Percentiles rank a stretch among this genome's conserved stretches.
These are phyloP conservation scores for Actinidia chinensis DNA, from an alignment of 179 eudicot genomes.

Conservation along the genomic window DNA sequence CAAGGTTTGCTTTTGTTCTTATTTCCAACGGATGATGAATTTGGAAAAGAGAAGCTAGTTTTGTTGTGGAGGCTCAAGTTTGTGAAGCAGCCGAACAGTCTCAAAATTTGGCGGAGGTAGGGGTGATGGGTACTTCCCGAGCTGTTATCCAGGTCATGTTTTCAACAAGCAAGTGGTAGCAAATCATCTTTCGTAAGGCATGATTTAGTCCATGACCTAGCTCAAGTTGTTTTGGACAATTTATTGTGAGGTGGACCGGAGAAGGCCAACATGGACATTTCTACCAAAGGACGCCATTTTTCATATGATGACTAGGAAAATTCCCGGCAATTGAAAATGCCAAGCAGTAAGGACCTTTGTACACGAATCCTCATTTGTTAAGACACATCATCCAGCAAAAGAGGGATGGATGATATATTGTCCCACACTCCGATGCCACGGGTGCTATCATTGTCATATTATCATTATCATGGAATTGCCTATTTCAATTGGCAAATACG, in stretches of 20 bases:
- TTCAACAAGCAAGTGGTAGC: too few relatives aligned
- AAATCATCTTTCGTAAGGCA: constrained; percentile 39
- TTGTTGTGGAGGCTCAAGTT: constrained; percentile 11
- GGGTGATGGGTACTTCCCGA: background rate
- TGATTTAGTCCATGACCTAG: constrained; percentile 28
- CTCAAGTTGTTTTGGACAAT: constrained; percentile 9
- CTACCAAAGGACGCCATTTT: background rate
- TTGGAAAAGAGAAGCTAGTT: constrained; percentile 15
- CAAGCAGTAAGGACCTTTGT: too few relatives aligned
- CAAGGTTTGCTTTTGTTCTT: too few relatives aligned
- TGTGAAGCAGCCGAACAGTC: background rate
- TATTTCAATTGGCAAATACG: too few relatives aligned
- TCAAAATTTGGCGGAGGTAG: constrained; percentile 3
- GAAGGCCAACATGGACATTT: background rate
- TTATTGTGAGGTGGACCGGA: background rate
- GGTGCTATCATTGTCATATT: too few relatives aligned
- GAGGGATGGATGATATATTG: too few relatives aligned
- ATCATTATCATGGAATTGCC: too few relatives aligned
- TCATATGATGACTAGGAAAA: too few relatives aligned
- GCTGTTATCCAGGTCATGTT: background rate
- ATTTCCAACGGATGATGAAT: constrained; percentile 21
- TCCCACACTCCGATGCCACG: too few relatives aligned
- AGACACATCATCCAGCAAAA: too few relatives aligned
- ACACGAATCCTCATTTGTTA: too few relatives aligned
- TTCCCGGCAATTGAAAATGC: too few relatives aligned